These are phyloP conservation scores for Teratosphaeriaceae sp. DNA, from an alignment of 2,329 filamentous ascomycete species.

Conservation along the genomic window DNA sequence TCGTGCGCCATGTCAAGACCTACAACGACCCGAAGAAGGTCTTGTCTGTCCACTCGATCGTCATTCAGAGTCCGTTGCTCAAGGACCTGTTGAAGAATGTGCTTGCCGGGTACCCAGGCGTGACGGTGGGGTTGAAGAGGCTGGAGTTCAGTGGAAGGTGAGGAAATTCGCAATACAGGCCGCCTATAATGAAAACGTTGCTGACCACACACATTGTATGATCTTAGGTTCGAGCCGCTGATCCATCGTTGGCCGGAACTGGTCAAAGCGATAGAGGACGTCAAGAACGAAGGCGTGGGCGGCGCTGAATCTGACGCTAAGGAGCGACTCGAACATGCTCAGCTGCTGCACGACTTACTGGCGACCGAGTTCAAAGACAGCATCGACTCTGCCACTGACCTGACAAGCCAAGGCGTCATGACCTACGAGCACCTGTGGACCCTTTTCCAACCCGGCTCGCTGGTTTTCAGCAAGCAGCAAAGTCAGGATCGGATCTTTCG, in stretches of 20 bases:
- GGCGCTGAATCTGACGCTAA: constrained; percentile 5
- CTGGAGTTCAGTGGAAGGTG: constrained; percentile 54
- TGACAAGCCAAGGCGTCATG: constrained; percentile 27
- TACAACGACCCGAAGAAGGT: constrained; percentile 50
- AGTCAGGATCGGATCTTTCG: constrained; percentile 32
- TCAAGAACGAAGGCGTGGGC: constrained; percentile 11
- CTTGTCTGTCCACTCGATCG: constrained; percentile 53
- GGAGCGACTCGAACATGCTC: constrained; percentile 29
- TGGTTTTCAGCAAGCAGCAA: constrained; percentile 32
- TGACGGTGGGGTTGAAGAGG: constrained; percentile 53
- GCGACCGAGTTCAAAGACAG: constrained; percentile 36
- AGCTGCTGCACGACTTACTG: constrained; percentile 33
- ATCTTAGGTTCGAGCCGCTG: constrained; percentile 59
- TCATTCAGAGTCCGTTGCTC: constrained; percentile 57
- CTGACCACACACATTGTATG: background rate
- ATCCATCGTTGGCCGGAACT: constrained; percentile 56
- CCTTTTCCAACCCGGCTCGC: constrained; percentile 26
- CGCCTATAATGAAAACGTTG: no score
- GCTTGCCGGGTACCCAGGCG: constrained; percentile 52
- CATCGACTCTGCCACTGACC: constrained; percentile 36
- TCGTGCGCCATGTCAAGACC: constrained; percentile 51
- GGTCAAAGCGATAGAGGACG: constrained; percentile 33
- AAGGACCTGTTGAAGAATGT: constrained; percentile 51
- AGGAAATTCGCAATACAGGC: no score
- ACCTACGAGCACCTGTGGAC: constrained; percentile 31